Base-by-base conservation (phyloP, 176 grass and related monocot species). In the Dendrocalamus sinicus region DNA sequence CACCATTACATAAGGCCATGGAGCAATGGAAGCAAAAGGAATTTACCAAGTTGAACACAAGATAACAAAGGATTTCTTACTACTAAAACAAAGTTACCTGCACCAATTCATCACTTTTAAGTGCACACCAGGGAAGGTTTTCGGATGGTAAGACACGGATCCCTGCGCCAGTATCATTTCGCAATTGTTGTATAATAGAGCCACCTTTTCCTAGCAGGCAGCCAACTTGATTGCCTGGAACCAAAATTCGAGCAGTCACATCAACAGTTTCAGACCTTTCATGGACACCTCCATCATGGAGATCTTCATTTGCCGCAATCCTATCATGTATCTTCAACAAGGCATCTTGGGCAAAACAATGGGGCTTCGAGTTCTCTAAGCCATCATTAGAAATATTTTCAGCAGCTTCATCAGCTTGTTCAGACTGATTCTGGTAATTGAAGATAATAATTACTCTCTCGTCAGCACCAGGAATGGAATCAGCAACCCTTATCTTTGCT, bases 191-290 rank as follows among this genome's bases (percentile, higher is more conserved):
- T 91, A 99, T 99, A 89, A 99, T 89, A 55, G 92, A 92, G 82
- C 93, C 96, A 84, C 96, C 96, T 88, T 99, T 99, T 57, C 96
- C 96, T 55, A 99, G 77, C 83, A 99, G 79, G 76, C 96, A 99
- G 70, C 96, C 93, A 78, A 92, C 93, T 75, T 99, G 96, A 82
- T 92, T 95, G 55, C 91, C 92, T 66, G 90, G 93, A 82, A 99
- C 92, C 84, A 99, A 84, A 88, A 99, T 94, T 70, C 96, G 88
- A 71, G 93, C 86, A 80, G 55, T 83, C 59, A 99, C 92, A 80
- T 85, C 90, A 60, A 60, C 76, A 72, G 39, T 76, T 86, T 87
- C 88, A 84, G 84, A 50, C 20, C 81, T 92, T 58, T 88, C 80
- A 80, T 81, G 76, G 43, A 81, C 13, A 64, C 86, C 72, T 73